These are phyloP conservation scores for Calonectria honghensis DNA, from an alignment of 2,329 filamentous ascomycete species.

Conservation along the genomic window DNA sequence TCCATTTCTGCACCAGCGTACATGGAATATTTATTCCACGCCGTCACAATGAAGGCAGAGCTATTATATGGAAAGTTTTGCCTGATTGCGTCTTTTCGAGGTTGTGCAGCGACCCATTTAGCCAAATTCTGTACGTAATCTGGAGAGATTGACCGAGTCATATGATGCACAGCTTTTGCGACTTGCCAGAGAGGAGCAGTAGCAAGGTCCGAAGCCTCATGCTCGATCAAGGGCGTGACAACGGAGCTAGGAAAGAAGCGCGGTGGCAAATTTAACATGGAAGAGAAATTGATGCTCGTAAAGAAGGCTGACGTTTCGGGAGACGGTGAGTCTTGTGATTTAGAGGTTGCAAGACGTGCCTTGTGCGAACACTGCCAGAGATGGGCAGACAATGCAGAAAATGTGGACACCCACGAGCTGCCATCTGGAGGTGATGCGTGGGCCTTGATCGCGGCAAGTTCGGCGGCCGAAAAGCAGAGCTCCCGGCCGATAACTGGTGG, in stretches of 20 bases:
- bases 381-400: background rate
- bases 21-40: constrained; percentile 3
- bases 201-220: background rate
- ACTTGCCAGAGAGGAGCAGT: background rate
- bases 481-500: constrained; percentile 1
- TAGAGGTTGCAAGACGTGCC: background rate
- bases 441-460: background rate
- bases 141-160: background rate
- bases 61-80: background rate
- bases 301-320: background rate
- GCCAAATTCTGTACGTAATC: background rate
- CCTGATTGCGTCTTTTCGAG: background rate
- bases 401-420: background rate
- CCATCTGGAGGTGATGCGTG: background rate
- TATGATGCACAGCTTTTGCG: background rate
- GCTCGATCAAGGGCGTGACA: background rate
- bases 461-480: background rate
- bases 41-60: background rate
- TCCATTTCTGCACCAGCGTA: background rate
- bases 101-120: background rate
- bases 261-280: too few species aligned
- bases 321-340: background rate
- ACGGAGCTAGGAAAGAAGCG: background rate
- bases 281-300: background rate
- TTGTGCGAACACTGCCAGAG: constrained; percentile 1